Evolutionary conservation across 179 eudicot genomes (phyloP).

Genomic region (Gypsophila paniculata): DNA sequence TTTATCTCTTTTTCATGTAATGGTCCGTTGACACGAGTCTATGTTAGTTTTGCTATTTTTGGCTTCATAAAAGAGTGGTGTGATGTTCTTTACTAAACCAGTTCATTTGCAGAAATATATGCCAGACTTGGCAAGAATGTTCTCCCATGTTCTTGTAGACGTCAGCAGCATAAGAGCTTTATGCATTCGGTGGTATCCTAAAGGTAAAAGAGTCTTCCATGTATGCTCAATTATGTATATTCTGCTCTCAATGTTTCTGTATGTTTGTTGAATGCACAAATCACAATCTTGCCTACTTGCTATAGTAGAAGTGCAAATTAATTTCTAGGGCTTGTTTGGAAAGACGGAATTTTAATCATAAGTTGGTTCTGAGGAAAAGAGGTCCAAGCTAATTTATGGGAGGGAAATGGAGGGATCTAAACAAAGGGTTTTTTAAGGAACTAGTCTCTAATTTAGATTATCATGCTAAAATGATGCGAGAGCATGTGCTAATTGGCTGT

Average conservation of each 20-base stretch:
- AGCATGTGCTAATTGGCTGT: neutral
- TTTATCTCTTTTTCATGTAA: too few species aligned
- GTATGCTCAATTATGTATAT: neutral
- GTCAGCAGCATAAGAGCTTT: slow-evolving; percentile 87
- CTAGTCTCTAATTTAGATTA: neutral
- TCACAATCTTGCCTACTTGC: neutral
- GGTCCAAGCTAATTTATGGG: too few species aligned
- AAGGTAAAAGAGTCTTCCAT: slow-evolving; percentile 38
- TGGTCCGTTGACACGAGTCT: neutral
- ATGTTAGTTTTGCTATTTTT: neutral
- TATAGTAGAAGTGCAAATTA: neutral
- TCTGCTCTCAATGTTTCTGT: neutral
- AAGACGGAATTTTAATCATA: too few species aligned
- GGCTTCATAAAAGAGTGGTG: neutral
- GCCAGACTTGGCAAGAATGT: slow-evolving; percentile 84
- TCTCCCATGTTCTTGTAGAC: slow-evolving; percentile 78
- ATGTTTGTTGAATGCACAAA: neutral
- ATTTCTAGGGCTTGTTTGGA: too few species aligned
- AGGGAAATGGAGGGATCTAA: too few species aligned
- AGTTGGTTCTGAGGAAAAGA: too few species aligned
- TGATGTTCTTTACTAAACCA: slow-evolving; percentile 11
- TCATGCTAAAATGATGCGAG: neutral
- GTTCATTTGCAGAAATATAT: slow-evolving; percentile 72
- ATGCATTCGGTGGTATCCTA: slow-evolving; percentile 81
- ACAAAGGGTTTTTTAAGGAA: neutral